Conservation (phyloP, 192 early-diverging fungal genomes). For the Rhizophagus clarus region DNA sequence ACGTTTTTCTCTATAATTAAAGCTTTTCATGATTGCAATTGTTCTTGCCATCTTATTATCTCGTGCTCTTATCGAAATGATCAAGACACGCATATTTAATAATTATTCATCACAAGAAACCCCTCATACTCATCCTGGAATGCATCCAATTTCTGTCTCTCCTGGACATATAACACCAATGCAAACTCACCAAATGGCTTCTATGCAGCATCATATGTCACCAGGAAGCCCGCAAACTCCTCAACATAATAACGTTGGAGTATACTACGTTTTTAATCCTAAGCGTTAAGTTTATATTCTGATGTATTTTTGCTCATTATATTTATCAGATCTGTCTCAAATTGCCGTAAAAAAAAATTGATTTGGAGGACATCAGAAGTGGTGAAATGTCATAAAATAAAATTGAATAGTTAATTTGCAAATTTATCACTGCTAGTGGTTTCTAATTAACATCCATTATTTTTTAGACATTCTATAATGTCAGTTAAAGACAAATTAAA, state of each 20-base stretch:
- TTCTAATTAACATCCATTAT: too few species aligned
- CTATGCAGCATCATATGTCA: neutral
- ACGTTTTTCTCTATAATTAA: neutral
- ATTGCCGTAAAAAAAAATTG: too few species aligned
- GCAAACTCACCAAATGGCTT: neutral
- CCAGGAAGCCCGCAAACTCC: neutral
- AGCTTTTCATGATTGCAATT: slow-evolving; percentile 7
- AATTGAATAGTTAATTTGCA: too few species aligned
- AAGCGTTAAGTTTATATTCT: neutral
- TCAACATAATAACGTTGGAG: slow-evolving; percentile 6
- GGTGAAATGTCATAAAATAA: too few species aligned
- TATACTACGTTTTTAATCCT: slow-evolving; percentile 1
- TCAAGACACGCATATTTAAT: slow-evolving; percentile 4
- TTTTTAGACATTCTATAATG: too few species aligned
- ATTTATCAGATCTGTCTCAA: too few species aligned
- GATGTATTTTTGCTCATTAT: too few species aligned
- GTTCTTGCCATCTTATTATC: neutral
- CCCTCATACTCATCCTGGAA: neutral
- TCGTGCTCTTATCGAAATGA: neutral
- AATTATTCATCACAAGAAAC: neutral
- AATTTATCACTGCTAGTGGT: too few species aligned
- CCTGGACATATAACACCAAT: neutral
- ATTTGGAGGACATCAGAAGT: too few species aligned
- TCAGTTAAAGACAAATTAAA: too few species aligned
- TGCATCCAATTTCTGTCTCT: neutral